These are phyloP conservation scores for Thalassiosira tumida DNA, from an alignment of 352 stramenopile species.

Conservation along the genomic window DNA sequence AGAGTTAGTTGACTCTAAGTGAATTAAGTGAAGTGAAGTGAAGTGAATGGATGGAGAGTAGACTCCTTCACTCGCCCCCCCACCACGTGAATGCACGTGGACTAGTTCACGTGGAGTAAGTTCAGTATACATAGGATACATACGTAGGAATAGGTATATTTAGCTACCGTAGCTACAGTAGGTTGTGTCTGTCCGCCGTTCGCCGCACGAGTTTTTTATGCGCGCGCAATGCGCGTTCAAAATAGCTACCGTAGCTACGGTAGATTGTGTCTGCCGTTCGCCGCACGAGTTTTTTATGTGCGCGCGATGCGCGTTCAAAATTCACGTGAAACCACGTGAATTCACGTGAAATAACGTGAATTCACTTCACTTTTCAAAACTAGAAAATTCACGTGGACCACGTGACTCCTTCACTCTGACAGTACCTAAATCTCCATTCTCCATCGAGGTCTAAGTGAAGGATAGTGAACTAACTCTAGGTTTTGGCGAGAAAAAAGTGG, in stretches of 20 bases:
- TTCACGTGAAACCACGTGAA: neutral
- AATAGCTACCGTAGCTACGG: neutral
- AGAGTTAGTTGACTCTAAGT: neutral
- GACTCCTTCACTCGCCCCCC: neutral
- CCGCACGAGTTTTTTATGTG: no score
- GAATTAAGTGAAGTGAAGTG: constrained; percentile 4
- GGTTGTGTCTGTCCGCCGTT: no score
- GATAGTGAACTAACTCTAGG: constrained; percentile 1
- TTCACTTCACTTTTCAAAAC: constrained; percentile 1
- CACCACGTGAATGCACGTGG: neutral
- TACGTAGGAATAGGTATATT: neutral
- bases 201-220: no score
- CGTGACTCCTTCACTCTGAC: neutral
- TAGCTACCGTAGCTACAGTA: neutral
- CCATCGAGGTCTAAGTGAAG: neutral
- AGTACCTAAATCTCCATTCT: neutral
- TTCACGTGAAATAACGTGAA: no score
- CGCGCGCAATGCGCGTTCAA: neutral
- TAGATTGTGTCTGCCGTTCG: no score
- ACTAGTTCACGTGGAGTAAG: neutral
- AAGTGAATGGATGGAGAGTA: constrained; percentile 3
- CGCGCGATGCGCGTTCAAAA: neutral
- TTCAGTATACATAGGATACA: neutral
- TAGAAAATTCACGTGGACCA: neutral
- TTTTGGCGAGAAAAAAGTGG: no score